Percentiles rank a stretch among this genome's conserved stretches.
phyloP scores from a whole-genome alignment of 768 basidiomycete species.

The Mycena pura region DNA sequence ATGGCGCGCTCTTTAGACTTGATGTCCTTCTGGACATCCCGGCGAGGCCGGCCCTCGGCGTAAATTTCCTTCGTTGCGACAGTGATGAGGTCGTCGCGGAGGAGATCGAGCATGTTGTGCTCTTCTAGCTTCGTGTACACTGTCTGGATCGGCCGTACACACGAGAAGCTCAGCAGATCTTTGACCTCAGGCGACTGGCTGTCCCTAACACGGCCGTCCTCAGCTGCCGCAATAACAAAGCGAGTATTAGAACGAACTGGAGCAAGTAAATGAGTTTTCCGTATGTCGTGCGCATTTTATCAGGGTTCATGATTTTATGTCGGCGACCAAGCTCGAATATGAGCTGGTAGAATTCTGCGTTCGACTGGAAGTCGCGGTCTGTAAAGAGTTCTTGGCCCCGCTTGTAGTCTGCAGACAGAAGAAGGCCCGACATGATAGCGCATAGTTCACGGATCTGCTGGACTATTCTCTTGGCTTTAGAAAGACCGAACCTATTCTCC shows the following conservation, averaged over 20 bases:
- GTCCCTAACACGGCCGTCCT: slow-evolving; percentile 56
- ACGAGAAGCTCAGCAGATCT: slow-evolving; percentile 80
- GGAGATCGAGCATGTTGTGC: slow-evolving; percentile 66
- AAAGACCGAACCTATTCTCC: too few species aligned
- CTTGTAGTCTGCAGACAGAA: slow-evolving; percentile 87
- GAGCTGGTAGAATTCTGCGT: slow-evolving; percentile 79
- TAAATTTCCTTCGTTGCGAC: slow-evolving; percentile 85
- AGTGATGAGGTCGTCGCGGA: slow-evolving; percentile 78
- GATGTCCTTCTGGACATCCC: slow-evolving; percentile 87
- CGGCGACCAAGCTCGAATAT: slow-evolving; percentile 85
- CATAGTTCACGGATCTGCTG: slow-evolving; percentile 87
- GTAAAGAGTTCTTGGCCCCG: slow-evolving; percentile 86
- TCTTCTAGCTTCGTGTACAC: slow-evolving; percentile 74
- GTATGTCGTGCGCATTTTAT: slow-evolving; percentile 90
- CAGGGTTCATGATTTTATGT: slow-evolving; percentile 92
- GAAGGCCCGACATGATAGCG: slow-evolving; percentile 84
- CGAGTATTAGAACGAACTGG: slow-evolving; percentile 53
- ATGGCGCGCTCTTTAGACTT: slow-evolving; percentile 86
- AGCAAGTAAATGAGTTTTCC: slow-evolving; percentile 86
- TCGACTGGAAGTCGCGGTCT: slow-evolving; percentile 81
- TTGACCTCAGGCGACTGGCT: slow-evolving; percentile 85
- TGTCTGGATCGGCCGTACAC: slow-evolving; percentile 78
- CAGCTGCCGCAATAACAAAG: slow-evolving; percentile 3
- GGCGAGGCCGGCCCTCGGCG: slow-evolving; percentile 70
- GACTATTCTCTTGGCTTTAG: slow-evolving; percentile 88